A percentile compares a stretch with the other conserved stretches of the same genome.
Conservation (phyloP, 176 grass and related monocot species). For the Cenchrus purpureus region DNA sequence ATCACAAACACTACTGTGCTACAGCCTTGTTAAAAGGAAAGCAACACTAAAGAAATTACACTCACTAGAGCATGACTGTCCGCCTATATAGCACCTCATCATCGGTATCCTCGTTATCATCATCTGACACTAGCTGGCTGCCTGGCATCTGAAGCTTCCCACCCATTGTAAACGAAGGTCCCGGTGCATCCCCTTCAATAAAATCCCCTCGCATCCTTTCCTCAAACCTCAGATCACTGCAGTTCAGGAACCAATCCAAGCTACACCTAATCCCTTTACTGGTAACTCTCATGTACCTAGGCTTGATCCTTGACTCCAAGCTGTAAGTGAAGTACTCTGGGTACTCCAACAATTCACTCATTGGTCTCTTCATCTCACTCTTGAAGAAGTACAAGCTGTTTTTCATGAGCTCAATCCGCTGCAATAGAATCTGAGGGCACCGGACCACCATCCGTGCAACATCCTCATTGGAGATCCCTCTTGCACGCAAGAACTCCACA, state of each 20-base stretch:
- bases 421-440: slow-evolving; percentile 75
- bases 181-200: slow-evolving; percentile 74
- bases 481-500: slow-evolving; percentile 70
- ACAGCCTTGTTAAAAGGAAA: slow-evolving; percentile 9
- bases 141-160: slow-evolving; percentile 89
- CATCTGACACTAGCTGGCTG: slow-evolving; percentile 63
- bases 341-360: slow-evolving; percentile 74
- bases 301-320: slow-evolving; percentile 94
- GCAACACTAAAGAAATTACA: slow-evolving; percentile 35
- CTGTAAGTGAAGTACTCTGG: slow-evolving; percentile 97
- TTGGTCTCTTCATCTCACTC: slow-evolving; percentile 78
- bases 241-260: slow-evolving; percentile 95
- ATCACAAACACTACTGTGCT: not conserved
- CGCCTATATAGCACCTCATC: slow-evolving; percentile 90
- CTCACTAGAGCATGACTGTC: slow-evolving; percentile 85
- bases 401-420: slow-evolving; percentile 81
- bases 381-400: slow-evolving; percentile 92
- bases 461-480: slow-evolving; percentile 68
- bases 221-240: slow-evolving; percentile 89
- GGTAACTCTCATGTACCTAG: slow-evolving; percentile 68
- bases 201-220: slow-evolving; percentile 88
- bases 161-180: slow-evolving; percentile 86
- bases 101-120: slow-evolving; percentile 78
- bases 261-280: slow-evolving; percentile 74
- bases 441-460: slow-evolving; percentile 73